A percentile compares a stretch with the other conserved stretches of the same genome.
These are phyloP conservation scores for Ophiostoma himal-ulmi DNA, from an alignment of 2,329 filamentous ascomycete genomes.

Conservation along the genomic window DNA sequence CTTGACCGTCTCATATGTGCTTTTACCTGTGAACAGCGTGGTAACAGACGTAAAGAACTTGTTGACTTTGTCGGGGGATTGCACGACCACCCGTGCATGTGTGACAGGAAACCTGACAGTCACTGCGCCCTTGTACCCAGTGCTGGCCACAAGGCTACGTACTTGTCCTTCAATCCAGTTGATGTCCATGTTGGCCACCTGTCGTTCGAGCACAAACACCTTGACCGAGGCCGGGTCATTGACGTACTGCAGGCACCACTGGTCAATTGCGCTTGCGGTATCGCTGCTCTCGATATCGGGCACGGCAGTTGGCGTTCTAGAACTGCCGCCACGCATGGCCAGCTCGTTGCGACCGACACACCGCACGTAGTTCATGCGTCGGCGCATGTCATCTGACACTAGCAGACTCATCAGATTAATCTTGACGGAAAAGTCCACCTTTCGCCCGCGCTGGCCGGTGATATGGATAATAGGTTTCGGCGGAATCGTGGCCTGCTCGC, in stretches of 20 bases:
- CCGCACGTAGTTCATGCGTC: constrained; percentile 49
- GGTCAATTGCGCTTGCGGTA: constrained; percentile 41
- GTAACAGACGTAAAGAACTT: constrained; percentile 50
- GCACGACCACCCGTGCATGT: constrained; percentile 45
- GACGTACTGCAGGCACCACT: constrained; percentile 46
- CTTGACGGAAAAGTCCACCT: constrained; percentile 48
- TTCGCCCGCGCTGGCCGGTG: constrained; percentile 40
- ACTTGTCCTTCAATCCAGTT: constrained; percentile 51
- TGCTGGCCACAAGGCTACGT: constrained; percentile 45
- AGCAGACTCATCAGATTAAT: constrained; percentile 51
- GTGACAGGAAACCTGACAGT: constrained; percentile 46
- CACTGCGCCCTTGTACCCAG: constrained; percentile 46
- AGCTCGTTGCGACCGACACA: constrained; percentile 45
- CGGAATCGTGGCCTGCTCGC: constrained; percentile 46
- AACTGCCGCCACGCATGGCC: constrained; percentile 43
- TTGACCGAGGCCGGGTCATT: constrained; percentile 42
- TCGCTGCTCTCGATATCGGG: constrained; percentile 43
- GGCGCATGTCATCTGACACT: constrained; percentile 41
- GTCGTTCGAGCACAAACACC: constrained; percentile 47
- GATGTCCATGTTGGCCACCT: constrained; percentile 51
- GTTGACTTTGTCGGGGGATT: constrained; percentile 48
- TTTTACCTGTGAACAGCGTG: constrained; percentile 47
- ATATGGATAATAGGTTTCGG: constrained; percentile 51
- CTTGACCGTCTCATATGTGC: constrained; percentile 51
- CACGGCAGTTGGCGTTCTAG: constrained; percentile 36